Evolutionary conservation across 2,329 filamentous ascomycete genomes (phyloP).

Genomic region (Trichoderma koningii): DNA sequence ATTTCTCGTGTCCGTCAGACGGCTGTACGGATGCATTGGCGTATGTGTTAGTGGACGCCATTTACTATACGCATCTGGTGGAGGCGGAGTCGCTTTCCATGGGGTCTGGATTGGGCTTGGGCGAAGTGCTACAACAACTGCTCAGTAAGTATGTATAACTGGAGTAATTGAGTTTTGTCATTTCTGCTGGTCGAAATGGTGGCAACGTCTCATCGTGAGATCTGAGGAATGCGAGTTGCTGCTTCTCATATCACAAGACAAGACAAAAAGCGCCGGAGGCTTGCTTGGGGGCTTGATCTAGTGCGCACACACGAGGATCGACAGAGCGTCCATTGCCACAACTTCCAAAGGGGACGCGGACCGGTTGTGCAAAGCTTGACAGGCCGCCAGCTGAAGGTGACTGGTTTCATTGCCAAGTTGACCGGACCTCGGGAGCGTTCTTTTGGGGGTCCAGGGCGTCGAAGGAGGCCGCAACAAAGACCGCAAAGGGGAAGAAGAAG

Average conservation of each 20-base stretch:
- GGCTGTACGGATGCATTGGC: slow-evolving; percentile 6
- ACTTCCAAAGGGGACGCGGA: neutral
- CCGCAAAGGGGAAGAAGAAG: no score
- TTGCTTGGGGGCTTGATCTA: neutral
- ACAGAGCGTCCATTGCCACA: slow-evolving; percentile 4
- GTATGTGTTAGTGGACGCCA: slow-evolving; percentile 16
- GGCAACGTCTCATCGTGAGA: neutral
- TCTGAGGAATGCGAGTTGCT: slow-evolving; percentile 1
- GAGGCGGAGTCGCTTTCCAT: slow-evolving; percentile 19
- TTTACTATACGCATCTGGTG: slow-evolving; percentile 11
- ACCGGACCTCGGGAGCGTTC: no score
- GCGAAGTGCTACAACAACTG: neutral
- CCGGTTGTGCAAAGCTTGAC: neutral
- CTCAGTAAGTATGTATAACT: neutral
- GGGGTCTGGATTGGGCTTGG: neutral
- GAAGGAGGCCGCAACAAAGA: no score
- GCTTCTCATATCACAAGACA: neutral
- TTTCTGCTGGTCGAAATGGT: neutral
- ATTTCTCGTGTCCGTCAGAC: slow-evolving; percentile 5
- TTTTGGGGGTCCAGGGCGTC: no score
- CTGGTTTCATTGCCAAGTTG: no score
- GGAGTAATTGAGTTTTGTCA: slow-evolving; percentile 11
- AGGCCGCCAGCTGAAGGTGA: no score
- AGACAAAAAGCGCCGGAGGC: slow-evolving; percentile 10
- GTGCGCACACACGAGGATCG: neutral